Evolutionary conservation across 2,329 filamentous ascomycete species (phyloP).

Genomic region (Daldinia eschscholtzii): DNA sequence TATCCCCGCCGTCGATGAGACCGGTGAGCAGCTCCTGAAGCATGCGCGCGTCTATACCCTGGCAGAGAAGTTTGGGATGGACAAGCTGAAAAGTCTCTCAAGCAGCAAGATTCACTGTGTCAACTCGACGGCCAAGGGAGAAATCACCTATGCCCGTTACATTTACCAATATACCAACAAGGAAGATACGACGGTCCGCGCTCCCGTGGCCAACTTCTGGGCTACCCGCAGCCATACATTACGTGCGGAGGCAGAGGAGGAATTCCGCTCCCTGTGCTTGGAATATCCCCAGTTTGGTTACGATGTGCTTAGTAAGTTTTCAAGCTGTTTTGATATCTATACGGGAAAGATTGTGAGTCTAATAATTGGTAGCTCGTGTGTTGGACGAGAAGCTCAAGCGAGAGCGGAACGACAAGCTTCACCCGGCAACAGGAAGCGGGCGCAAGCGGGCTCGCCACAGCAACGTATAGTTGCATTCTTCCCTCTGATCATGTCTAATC

Average conservation of each 20-base stretch:
- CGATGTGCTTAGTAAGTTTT: constrained; percentile 81
- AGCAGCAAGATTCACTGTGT: constrained; percentile 94
- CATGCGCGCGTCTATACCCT: constrained; percentile 93
- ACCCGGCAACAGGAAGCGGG: constrained; percentile 62
- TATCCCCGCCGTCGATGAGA: constrained; percentile 76
- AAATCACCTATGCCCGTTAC: constrained; percentile 92
- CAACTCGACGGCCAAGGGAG: constrained; percentile 86
- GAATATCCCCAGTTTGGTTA: constrained; percentile 94
- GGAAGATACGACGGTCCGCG: constrained; percentile 80
- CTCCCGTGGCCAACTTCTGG: constrained; percentile 92
- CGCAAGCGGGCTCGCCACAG: constrained; percentile 71
- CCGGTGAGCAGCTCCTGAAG: constrained; percentile 85
- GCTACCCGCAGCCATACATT: constrained; percentile 83
- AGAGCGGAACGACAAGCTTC: constrained; percentile 71
- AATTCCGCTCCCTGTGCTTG: constrained; percentile 87
- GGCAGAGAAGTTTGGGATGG: constrained; percentile 80
- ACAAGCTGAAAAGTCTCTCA: constrained; percentile 78
- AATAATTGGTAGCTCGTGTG: constrained; percentile 65
- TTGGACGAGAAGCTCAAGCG: constrained; percentile 76
- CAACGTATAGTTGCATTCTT: constrained; percentile 49
- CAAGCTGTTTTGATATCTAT: constrained; percentile 13
- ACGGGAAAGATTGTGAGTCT: constrained; percentile 30
- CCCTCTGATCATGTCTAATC: neutral
- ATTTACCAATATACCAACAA: constrained; percentile 82
- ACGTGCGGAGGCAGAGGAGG: constrained; percentile 85